Conservation (phyloP, 805 yeast species). For the Candida piceae region DNA sequence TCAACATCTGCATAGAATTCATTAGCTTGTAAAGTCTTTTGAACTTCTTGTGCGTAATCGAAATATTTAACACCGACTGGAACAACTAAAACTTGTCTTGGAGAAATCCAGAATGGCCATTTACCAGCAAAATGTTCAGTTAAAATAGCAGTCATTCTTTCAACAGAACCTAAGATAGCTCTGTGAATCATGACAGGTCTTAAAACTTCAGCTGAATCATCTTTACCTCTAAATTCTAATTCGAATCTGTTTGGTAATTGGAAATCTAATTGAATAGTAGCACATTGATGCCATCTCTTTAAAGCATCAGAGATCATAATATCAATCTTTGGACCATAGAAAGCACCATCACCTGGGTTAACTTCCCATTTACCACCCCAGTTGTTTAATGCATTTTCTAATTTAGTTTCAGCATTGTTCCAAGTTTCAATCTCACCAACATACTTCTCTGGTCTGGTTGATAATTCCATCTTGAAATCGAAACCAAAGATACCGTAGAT, state of each 20-base stretch:
- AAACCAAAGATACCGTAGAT: conserved; percentile 91
- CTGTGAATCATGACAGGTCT: conserved; percentile 99
- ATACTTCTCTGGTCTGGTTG: conserved; percentile 95
- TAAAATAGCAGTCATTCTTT: conserved; percentile 97
- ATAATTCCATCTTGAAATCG: conserved; percentile 92
- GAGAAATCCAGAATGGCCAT: conserved; percentile 99
- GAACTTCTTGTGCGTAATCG: conserved; percentile 83
- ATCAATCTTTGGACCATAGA: conserved; percentile 94
- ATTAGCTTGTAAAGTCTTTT: conserved; percentile 58
- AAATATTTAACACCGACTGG: conserved; percentile 94
- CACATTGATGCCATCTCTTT: conserved; percentile 98
- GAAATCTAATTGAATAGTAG: conserved; percentile 97
- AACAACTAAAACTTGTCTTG: conserved; percentile 92
- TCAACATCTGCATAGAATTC: conserved; percentile 94
- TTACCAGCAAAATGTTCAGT: conserved; percentile 98
- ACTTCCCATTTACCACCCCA: conserved; percentile 93
- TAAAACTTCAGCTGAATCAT: conserved; percentile 49
- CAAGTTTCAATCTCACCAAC: conserved; percentile 94
- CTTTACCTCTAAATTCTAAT: conserved; percentile 76
- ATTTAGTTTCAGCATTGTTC: conserved; percentile 84
- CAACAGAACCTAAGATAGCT: conserved; percentile 96
- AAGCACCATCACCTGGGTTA: conserved; percentile 97
- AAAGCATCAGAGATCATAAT: conserved; percentile 92
- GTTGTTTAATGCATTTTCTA: conserved; percentile 74
- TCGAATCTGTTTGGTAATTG: conserved; percentile 94